Conservation (phyloP, 1,284 basidiomycete genomes). For the Porogramme epimiltina region DNA sequence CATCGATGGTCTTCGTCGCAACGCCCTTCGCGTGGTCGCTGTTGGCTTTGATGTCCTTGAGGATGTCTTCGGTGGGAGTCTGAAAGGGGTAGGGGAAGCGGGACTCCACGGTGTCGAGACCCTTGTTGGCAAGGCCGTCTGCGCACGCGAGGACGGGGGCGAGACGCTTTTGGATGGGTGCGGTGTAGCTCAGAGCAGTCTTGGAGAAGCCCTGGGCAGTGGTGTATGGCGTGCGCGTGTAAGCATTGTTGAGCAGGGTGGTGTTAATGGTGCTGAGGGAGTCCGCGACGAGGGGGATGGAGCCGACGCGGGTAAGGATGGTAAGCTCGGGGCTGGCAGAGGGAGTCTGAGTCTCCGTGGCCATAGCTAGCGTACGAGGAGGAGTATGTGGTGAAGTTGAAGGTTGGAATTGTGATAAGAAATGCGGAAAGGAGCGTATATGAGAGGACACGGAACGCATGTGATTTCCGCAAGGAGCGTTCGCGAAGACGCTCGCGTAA, state of each 20-base stretch:
- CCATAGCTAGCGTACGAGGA: conserved; percentile 34
- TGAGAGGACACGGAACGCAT: conserved; percentile 18
- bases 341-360: conserved; percentile 38
- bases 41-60: conserved; percentile 56
- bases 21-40: conserved; percentile 55
- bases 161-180: conserved; percentile 64
- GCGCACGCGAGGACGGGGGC: conserved; percentile 65
- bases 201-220: conserved; percentile 61
- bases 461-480: conserved; percentile 19
- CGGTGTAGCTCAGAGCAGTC: conserved; percentile 60
- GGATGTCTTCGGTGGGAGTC: conserved; percentile 69
- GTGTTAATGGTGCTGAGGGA: conserved; percentile 60
- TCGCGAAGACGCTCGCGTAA: too few relatives aligned
- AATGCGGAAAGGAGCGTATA: conserved; percentile 13
- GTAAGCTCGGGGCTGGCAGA: conserved; percentile 54
- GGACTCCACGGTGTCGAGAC: conserved; percentile 70
- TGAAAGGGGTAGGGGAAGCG: conserved; percentile 77
- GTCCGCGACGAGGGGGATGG: conserved; percentile 70
- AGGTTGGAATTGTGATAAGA: conserved; percentile 15
- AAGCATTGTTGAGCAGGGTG: conserved; percentile 57
- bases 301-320: conserved; percentile 59
- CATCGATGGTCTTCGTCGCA: conserved; percentile 68
- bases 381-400: conserved; percentile 7
- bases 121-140: conserved; percentile 70
- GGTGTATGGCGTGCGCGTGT: conserved; percentile 64